Evolutionary conservation across 352 stramenopile species (phyloP).

Genomic region (Globisporangium carolinianum): DNA sequence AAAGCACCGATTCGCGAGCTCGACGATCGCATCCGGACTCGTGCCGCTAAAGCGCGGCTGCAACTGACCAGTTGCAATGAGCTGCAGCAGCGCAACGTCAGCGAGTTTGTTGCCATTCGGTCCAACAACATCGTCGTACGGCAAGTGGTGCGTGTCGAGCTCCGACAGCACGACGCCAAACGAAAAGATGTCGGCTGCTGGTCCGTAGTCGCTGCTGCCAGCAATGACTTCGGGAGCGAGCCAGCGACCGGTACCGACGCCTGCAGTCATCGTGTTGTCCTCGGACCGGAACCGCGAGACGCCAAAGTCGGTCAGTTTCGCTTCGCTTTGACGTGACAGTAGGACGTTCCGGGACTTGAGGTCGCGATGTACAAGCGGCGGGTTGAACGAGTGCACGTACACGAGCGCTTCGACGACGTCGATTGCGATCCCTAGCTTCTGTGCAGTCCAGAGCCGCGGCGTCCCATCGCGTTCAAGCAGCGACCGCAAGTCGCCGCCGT

Average conservation of each 20-base stretch:
- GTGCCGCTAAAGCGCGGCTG: neutral
- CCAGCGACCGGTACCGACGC: conserved; percentile 14
- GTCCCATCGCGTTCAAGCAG: conserved; percentile 61
- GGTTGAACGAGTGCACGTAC: conserved; percentile 60
- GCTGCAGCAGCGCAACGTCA: neutral
- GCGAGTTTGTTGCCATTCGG: neutral
- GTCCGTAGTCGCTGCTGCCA: conserved; percentile 19
- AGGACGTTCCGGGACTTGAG: neutral
- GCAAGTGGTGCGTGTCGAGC: conserved; percentile 24
- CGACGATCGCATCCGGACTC: neutral
- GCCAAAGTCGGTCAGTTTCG: conserved; percentile 39
- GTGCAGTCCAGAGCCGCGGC: conserved; percentile 22
- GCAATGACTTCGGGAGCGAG: conserved; percentile 45
- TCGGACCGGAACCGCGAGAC: conserved; percentile 34
- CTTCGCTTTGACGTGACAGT: neutral
- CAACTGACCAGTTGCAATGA: neutral
- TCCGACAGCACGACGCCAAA: conserved; percentile 39
- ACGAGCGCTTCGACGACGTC: conserved; percentile 53
- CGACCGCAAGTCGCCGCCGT: conserved; percentile 37
- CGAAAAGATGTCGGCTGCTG: conserved; percentile 34
- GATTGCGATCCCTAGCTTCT: conserved; percentile 48
- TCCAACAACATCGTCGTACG: neutral
- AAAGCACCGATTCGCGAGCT: neutral
- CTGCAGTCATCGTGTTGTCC: conserved; percentile 40
- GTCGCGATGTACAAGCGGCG: conserved; percentile 33